Conservation (phyloP, 257 asterid species). For the Primulina huaijiensis region DNA sequence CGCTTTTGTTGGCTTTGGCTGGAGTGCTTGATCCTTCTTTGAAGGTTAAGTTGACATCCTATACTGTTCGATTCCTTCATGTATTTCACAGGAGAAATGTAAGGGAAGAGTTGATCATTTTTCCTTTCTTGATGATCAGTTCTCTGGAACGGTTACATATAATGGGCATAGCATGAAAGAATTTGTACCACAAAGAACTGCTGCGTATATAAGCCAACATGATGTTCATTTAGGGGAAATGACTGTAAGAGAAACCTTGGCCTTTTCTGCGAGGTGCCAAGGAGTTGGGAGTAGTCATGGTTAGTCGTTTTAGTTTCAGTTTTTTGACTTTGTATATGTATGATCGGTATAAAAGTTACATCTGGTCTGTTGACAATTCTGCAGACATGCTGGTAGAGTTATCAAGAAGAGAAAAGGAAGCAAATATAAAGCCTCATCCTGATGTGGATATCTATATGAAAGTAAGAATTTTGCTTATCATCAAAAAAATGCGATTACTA, state of each 20-base stretch:
- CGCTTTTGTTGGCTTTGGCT: slow-evolving; percentile 62
- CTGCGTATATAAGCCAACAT: slow-evolving; percentile 63
- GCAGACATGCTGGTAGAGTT: slow-evolving; percentile 64
- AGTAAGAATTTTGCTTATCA: slow-evolving; percentile 30
- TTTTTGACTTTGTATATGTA: neutral
- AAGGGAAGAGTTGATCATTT: neutral
- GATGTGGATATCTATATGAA: slow-evolving; percentile 63
- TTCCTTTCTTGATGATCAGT: slow-evolving; percentile 26
- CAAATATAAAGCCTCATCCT: slow-evolving; percentile 65
- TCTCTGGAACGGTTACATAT: slow-evolving; percentile 52
- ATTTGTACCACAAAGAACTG: slow-evolving; percentile 54
- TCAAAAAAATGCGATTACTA: too few relatives aligned
- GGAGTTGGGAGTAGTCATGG: slow-evolving; percentile 65
- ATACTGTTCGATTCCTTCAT: neutral
- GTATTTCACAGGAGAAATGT: neutral
- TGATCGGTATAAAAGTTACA: neutral
- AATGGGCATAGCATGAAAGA: slow-evolving; percentile 59
- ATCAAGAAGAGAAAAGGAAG: slow-evolving; percentile 58
- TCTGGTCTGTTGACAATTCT: neutral
- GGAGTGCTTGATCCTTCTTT: slow-evolving; percentile 55
- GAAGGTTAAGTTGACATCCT: slow-evolving; percentile 29
- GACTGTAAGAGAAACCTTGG: slow-evolving; percentile 65
- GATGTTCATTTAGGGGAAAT: slow-evolving; percentile 70
- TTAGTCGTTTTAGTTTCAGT: slow-evolving; percentile 18
- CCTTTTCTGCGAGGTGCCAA: slow-evolving; percentile 69